These are phyloP conservation scores for Colletotrichum phormii DNA, from an alignment of 2,329 filamentous ascomycete species.

Conservation along the genomic window DNA sequence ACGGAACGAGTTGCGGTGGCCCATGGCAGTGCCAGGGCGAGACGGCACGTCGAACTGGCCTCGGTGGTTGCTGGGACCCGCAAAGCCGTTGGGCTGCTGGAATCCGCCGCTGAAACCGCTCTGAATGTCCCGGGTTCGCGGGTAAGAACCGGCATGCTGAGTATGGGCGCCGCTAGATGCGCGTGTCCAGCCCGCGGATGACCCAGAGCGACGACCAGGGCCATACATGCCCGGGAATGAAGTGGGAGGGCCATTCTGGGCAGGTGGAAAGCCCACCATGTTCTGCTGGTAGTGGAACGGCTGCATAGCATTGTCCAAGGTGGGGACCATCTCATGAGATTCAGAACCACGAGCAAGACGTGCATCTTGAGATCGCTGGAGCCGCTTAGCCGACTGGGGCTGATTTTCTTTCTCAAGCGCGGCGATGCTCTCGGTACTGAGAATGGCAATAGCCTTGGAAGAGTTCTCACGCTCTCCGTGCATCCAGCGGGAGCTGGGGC, in stretches of 20 bases:
- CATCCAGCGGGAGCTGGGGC: conserved; percentile 29
- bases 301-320: conserved; percentile 19
- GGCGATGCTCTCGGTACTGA: conserved; percentile 30
- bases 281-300: conserved; percentile 24
- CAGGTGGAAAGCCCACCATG: background rate
- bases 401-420: conserved; percentile 27
- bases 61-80: background rate
- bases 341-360: background rate
- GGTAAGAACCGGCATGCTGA: conserved; percentile 18
- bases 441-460: conserved; percentile 15
- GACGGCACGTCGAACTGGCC: background rate
- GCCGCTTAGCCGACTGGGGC: background rate
- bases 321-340: conserved; percentile 6
- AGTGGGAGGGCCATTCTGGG: conserved; percentile 10
- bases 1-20: conserved; percentile 42
- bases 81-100: conserved; percentile 6
- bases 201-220: conserved; percentile 12
- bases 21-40: conserved; percentile 33
- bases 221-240: conserved; percentile 26
- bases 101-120: conserved; percentile 1
- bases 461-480: conserved; percentile 11
- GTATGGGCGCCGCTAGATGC: background rate
- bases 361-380: background rate
- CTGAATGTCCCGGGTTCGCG: conserved; percentile 16
- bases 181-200: conserved; percentile 30